Percentiles rank a stretch among this genome's conserved stretches.
Evolutionary conservation across 1,139 yeast genomes (phyloP).

Genomic region (Sugiyamaella xylanicola): DNA sequence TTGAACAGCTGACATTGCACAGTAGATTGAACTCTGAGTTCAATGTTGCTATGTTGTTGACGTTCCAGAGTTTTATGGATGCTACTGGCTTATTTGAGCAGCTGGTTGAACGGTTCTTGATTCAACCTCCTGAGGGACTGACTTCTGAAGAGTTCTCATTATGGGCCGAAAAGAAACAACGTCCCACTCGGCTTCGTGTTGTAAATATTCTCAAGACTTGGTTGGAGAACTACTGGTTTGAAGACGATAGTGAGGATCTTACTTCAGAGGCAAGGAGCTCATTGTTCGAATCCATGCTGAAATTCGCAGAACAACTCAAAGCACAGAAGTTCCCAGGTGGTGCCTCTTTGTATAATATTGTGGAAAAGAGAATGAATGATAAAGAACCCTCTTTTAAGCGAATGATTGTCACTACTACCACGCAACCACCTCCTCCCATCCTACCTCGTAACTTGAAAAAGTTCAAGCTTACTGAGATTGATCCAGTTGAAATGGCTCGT

Average conservation of each 20-base stretch:
- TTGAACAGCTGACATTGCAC: conserved; percentile 84
- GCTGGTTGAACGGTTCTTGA: conserved; percentile 65
- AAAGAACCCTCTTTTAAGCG: conserved; percentile 35
- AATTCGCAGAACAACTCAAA: conserved; percentile 56
- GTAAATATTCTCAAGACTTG: conserved; percentile 70
- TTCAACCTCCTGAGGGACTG: conserved; percentile 86
- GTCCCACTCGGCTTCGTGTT: conserved; percentile 66
- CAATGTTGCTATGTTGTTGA: conserved; percentile 68
- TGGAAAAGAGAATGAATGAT: conserved; percentile 34
- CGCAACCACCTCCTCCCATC: conserved; percentile 35
- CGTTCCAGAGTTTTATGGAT: conserved; percentile 76
- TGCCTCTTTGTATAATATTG: conserved; percentile 31
- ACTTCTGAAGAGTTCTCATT: conserved; percentile 77
- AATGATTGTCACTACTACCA: conserved; percentile 29
- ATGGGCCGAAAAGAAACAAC: conserved; percentile 77
- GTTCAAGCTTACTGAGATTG: conserved; percentile 54
- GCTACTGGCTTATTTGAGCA: conserved; percentile 64
- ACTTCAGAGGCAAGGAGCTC: conserved; percentile 35
- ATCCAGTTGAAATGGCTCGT: conserved; percentile 75
- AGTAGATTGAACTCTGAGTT: conserved; percentile 66
- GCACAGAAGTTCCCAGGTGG: conserved; percentile 52
- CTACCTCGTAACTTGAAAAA: conserved; percentile 35
- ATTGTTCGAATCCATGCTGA: conserved; percentile 55
- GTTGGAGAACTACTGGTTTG: conserved; percentile 78
- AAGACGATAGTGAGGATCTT: conserved; percentile 51